Evolutionary conservation across 805 yeast genomes (phyloP), one percentile per base, ranked within the genome.

Genomic region (Komagataella mondaviorum): DNA sequence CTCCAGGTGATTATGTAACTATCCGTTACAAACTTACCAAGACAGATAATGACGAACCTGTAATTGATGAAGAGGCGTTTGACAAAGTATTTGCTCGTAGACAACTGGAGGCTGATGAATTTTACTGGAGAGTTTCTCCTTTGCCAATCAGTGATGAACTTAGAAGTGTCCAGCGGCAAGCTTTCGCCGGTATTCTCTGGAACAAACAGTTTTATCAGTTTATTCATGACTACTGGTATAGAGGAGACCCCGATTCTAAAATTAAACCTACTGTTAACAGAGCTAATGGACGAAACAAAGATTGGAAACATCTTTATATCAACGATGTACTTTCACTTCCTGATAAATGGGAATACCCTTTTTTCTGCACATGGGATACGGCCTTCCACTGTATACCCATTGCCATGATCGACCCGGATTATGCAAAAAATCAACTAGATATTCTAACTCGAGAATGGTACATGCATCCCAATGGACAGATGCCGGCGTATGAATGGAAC

Each of bases 391-490:
- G 96, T 59, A 78, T 89, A 58, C 96, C 97, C 10, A 69, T 89
- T 55, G 91, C 96, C 4, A 86, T 89, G 89, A 80, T 89, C 61
- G 97, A 89, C 65, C 96, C 96, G 1, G 88, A 78, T 51, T 89
- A 87, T 69, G 95, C 96, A 43, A 89, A 89, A 65, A 83, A 79
- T 59, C 96, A 89, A 68, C 75, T 89, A 58, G 95, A 85, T 63
- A 70, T 89, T 52, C 71, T 89, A 63, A 84, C 95, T 30, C 76
- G 96, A 62, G 97, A 89, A 67, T 89, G 96, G 96, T 89, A 89
- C 63, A 88, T 88, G 95, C 96, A 91, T 63, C 96, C 96, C 48
- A 89, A 89, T 64, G 97, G 97, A n/a, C 96, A 90, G 67, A 80
- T 88, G 56, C 96, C 97, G 0, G 96, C 96, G 12, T 89, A 89